Base-by-base conservation (phyloP, 2,329 filamentous ascomycete genomes). In the Drechmeria coniospora region DNA sequence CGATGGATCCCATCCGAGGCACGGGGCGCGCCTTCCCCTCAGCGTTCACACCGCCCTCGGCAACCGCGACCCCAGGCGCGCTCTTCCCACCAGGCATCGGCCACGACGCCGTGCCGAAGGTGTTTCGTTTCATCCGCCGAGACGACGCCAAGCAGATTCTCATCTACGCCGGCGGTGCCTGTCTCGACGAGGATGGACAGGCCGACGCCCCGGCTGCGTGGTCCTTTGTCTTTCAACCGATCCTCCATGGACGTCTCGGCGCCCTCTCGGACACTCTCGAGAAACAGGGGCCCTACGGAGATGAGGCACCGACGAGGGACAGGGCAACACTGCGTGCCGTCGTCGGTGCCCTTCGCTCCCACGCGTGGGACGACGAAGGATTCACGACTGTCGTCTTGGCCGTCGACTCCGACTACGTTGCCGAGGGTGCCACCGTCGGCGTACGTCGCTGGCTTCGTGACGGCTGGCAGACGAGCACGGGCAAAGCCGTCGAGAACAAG, bases 81-180 rank as follows among this genome's bases (percentile, higher is more conserved):
- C 18, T 38, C 12, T 37, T 38, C 29, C 19, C 26, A 20, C 7
- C 9, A 2, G 25, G 21, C 12, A 10, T 32, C 5, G 10, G 25
- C 13, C 6, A 1, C 9, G 18, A 18, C 15, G 20, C 20, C 9
- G 18, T 9, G 10, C 16, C 19, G 17, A 21, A 14, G 19, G 11
- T 21, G 23, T 4, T 6, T 30, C 32, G 33, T 2, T 42, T 36
- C n/a, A 12, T 43, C n/a, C 8, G 15, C 16, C 27, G 19, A 9
- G 14, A 30, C 8, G 19, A 39, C 7, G 20, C 9, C 11, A 17
- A 19, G 12, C 12, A 21, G 7, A 11, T 51, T n/a, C 50, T 67
- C 13, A 46, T 62, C 21, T 60, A 51, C 34, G 54, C 53, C 1
- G 57, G 62, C 32, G 61, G 62, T 3, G 50, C 57, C 0, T 67